A percentile compares a stretch with the other conserved stretches of the same genome.
Conservation (phyloP, 1,284 basidiomycete species). For the Caloboletus firmus region DNA sequence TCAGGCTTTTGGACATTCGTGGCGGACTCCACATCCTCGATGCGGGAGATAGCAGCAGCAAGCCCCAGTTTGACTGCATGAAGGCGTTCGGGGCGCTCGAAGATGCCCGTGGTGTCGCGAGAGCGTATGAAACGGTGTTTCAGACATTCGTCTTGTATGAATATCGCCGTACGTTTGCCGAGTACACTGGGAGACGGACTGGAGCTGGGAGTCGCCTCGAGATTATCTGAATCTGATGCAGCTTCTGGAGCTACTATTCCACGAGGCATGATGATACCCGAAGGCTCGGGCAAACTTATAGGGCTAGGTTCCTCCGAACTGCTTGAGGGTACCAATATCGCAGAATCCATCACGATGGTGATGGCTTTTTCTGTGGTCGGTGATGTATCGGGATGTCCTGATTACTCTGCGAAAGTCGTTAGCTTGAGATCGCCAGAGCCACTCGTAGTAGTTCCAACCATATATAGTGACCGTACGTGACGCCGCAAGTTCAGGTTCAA, state of each 20-base stretch:
- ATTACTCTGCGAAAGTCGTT: not conserved
- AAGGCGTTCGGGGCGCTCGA: constrained; percentile 89
- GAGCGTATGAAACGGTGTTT: constrained; percentile 80
- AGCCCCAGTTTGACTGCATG: constrained; percentile 80
- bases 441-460: not conserved
- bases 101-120: constrained; percentile 67
- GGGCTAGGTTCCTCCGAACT: not conserved
- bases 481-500: not conserved
- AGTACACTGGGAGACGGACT: not conserved
- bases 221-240: not conserved
- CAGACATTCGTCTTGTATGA: constrained; percentile 67
- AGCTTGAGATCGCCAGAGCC: not conserved
- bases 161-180: constrained; percentile 29
- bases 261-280: not conserved
- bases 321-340: not conserved
- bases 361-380: not conserved
- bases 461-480: too few relatives aligned
- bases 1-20: not conserved
- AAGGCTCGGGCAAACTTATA: not conserved
- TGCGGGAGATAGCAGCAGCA: constrained; percentile 70
- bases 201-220: not conserved
- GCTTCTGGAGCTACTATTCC: not conserved
- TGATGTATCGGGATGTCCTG: not conserved
- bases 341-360: constrained; percentile 20
- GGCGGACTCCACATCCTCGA: constrained; percentile 45